phyloP scores from a whole-genome alignment of 306 rosid genomes.

The Glycine tomentella region DNA sequence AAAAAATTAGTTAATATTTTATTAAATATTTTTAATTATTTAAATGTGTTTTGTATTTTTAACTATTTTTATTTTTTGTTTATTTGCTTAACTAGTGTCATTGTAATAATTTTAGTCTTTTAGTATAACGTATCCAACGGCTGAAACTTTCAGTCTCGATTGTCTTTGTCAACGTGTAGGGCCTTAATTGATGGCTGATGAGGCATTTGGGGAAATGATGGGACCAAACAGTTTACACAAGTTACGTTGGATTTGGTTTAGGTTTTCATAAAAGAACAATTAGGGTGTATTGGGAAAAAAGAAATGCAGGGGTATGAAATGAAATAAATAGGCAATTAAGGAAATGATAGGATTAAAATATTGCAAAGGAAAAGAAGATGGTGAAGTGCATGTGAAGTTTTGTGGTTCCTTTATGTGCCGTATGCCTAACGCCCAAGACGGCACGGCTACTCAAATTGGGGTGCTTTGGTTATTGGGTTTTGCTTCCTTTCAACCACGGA shows the following conservation, averaged over 20 bases:
- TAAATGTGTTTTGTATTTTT: background rate
- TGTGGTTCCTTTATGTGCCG: conserved; percentile 36
- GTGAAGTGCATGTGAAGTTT: conserved; percentile 67
- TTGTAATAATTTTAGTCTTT: too few relatives aligned
- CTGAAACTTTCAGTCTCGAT: too few relatives aligned
- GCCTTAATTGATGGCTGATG: conserved; percentile 38
- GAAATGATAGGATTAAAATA: conserved; percentile 38
- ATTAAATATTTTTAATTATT: background rate
- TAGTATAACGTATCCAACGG: too few relatives aligned
- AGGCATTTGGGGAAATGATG: conserved; percentile 1
- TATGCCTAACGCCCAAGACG: conserved; percentile 72
- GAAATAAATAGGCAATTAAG: too few relatives aligned
- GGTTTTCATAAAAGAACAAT: conserved; percentile 44
- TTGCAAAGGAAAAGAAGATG: conserved; percentile 33
- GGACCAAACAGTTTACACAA: conserved; percentile 24
- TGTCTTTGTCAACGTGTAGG: background rate
- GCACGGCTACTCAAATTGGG: conserved; percentile 81
- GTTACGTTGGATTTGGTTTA: conserved; percentile 41
- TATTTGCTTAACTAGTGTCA: background rate
- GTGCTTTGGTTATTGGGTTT: conserved; percentile 56
- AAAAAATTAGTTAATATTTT: background rate
- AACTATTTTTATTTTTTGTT: too few relatives aligned
- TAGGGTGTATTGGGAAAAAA: conserved; percentile 53
- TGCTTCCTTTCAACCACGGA: conserved; percentile 51
- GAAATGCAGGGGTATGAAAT: conserved; percentile 10